Conservation (phyloP, 139 green algal species). For the Raphidocelis subcapitata region DNA sequence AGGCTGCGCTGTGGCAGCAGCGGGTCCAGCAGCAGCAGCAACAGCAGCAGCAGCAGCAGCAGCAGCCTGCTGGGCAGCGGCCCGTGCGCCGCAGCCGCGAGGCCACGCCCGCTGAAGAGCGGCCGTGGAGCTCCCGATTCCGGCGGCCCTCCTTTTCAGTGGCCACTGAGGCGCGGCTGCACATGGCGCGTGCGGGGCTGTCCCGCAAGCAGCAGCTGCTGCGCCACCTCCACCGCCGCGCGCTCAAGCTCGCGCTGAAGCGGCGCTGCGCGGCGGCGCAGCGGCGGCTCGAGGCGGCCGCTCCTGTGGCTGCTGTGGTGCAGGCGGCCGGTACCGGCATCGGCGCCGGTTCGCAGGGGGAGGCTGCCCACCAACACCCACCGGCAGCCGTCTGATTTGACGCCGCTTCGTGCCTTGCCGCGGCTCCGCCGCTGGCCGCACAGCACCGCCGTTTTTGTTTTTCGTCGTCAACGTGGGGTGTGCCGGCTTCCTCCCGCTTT, state of each 20-base stretch:
- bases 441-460: no score
- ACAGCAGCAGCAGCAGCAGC: slow-evolving; percentile 11
- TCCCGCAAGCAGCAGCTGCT: slow-evolving; percentile 29
- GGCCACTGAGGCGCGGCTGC: background rate
- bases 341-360: background rate
- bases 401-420: no score
- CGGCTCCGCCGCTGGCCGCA: no score
- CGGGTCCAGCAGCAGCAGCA: slow-evolving; percentile 4
- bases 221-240: slow-evolving; percentile 13
- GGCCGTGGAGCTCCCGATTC: background rate
- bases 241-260: background rate
- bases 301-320: background rate
- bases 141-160: background rate
- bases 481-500: no score
- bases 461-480: no score
- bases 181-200: background rate
- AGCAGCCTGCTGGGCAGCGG: background rate
- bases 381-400: background rate
- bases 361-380: background rate
- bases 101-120: background rate
- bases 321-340: background rate
- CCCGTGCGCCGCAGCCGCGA: background rate
- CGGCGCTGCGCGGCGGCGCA: slow-evolving; percentile 4
- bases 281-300: background rate
- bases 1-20: background rate